These are phyloP conservation scores for Magnaporthiopsis incrustans DNA, from an alignment of 2,329 filamentous ascomycete species.

Conservation along the genomic window DNA sequence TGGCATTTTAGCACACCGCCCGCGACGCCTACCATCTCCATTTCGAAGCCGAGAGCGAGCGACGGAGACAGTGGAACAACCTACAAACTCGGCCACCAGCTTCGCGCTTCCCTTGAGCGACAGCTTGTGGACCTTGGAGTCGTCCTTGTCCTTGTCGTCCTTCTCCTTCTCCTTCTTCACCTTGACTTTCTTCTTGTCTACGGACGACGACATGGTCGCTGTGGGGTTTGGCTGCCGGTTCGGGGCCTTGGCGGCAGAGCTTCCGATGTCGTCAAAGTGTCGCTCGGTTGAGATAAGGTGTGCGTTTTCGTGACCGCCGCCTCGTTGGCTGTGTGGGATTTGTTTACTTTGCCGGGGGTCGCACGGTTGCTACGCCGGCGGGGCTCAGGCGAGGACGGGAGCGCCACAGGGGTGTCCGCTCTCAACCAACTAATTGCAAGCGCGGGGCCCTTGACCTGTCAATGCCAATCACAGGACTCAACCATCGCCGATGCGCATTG, in stretches of 20 bases:
- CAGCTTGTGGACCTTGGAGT: conserved; percentile 91
- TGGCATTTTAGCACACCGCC: background rate
- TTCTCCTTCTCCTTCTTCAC: conserved; percentile 15
- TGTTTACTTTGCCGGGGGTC: conserved; percentile 4
- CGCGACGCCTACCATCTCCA: background rate
- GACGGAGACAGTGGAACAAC: conserved; percentile 25
- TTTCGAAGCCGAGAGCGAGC: background rate
- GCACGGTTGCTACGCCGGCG: conserved; percentile 2
- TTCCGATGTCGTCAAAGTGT: background rate
- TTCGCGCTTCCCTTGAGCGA: conserved; percentile 78
- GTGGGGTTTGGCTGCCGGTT: background rate
- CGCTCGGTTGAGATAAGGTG: background rate
- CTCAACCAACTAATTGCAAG: background rate
- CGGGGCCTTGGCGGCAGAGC: background rate
- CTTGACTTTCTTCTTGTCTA: conserved; percentile 3
- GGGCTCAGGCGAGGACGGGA: too few species aligned
- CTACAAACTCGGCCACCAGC: conserved; percentile 89
- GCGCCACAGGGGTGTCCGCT: background rate
- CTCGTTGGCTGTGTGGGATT: background rate
- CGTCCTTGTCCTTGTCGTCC: conserved; percentile 48
- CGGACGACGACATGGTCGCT: conserved; percentile 13
- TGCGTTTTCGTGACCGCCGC: background rate
- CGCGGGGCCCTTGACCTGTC: too few species aligned
- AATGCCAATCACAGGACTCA: background rate
- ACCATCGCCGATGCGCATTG: background rate